These are phyloP conservation scores for Auricularia auricula-judae DNA, from an alignment of 768 basidiomycete genomes.

Conservation along the genomic window DNA sequence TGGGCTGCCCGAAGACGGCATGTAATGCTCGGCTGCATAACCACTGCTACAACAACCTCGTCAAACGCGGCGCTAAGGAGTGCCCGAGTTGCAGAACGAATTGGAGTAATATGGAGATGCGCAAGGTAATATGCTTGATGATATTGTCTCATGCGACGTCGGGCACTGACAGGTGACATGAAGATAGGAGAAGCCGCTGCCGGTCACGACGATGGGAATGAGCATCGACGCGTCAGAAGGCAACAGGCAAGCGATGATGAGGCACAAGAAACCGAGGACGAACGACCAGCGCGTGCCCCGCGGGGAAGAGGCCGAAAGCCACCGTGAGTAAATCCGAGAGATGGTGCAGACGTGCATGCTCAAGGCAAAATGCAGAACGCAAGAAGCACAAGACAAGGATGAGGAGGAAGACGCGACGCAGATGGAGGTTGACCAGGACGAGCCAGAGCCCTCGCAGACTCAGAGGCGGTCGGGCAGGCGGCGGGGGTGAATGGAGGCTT, in stretches of 20 bases:
- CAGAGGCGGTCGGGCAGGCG: background rate
- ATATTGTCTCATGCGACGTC: background rate
- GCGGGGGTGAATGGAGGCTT: background rate
- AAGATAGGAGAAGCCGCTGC: background rate
- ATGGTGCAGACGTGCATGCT: background rate
- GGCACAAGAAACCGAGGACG: slow-evolving; percentile 9
- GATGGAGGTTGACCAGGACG: background rate
- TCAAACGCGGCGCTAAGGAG: slow-evolving; percentile 16
- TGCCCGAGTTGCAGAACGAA: slow-evolving; percentile 49
- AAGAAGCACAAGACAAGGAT: background rate
- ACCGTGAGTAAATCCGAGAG: background rate
- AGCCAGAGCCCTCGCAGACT: background rate
- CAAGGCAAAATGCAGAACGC: background rate
- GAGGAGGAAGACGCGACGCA: background rate
- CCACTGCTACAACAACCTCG: slow-evolving; percentile 50
- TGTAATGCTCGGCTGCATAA: slow-evolving; percentile 57
- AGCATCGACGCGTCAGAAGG: background rate
- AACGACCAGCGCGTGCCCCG: background rate
- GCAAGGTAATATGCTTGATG: background rate
- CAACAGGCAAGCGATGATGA: slow-evolving; percentile 2
- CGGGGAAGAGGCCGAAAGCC: background rate
- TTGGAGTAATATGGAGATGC: slow-evolving; percentile 29
- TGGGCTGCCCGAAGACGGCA: slow-evolving; percentile 46
- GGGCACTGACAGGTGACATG: background rate
- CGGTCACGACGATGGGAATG: background rate